Evolutionary conservation across 2,329 filamentous ascomycete genomes (phyloP).

Genomic region (Drechslerella coelobrocha): DNA sequence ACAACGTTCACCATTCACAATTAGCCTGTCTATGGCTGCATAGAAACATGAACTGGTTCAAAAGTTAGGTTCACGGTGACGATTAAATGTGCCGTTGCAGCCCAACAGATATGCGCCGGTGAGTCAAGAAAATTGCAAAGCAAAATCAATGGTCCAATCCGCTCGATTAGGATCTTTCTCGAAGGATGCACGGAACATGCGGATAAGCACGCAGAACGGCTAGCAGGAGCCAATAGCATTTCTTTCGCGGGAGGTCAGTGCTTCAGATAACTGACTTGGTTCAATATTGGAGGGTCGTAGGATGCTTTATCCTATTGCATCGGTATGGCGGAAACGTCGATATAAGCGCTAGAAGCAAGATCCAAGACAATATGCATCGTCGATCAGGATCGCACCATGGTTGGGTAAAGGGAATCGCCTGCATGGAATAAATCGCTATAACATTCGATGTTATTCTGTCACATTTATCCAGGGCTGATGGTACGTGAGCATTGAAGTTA

Average conservation of each 20-base stretch:
- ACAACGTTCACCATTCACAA: constrained; percentile 19
- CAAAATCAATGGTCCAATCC: constrained; percentile 15
- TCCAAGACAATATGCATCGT: constrained; percentile 46
- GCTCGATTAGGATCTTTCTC: constrained; percentile 41
- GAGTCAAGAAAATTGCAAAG: no score
- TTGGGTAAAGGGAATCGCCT: constrained; percentile 17
- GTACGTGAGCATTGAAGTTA: neutral
- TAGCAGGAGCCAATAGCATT: constrained; percentile 15
- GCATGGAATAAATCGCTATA: constrained; percentile 10
- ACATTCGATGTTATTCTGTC: constrained; percentile 4
- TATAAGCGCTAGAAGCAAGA: constrained; percentile 21
- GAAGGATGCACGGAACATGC: constrained; percentile 49
- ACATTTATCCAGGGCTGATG: constrained; percentile 28
- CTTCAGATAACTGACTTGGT: constrained; percentile 22
- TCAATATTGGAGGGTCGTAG: constrained; percentile 22
- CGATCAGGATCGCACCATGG: constrained; percentile 46
- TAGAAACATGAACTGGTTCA: constrained; percentile 45
- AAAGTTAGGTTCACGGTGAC: constrained; percentile 35
- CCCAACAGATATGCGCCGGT: constrained; percentile 24
- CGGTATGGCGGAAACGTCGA: constrained; percentile 50
- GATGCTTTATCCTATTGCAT: constrained; percentile 51
- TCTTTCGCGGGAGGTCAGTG: constrained; percentile 28
- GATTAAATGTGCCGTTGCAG: constrained; percentile 36
- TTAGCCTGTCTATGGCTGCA: constrained; percentile 49
- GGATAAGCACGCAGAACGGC: constrained; percentile 2